Base-by-base conservation (phyloP, 805 yeast species). In the Yarrowia hollandica region DNA sequence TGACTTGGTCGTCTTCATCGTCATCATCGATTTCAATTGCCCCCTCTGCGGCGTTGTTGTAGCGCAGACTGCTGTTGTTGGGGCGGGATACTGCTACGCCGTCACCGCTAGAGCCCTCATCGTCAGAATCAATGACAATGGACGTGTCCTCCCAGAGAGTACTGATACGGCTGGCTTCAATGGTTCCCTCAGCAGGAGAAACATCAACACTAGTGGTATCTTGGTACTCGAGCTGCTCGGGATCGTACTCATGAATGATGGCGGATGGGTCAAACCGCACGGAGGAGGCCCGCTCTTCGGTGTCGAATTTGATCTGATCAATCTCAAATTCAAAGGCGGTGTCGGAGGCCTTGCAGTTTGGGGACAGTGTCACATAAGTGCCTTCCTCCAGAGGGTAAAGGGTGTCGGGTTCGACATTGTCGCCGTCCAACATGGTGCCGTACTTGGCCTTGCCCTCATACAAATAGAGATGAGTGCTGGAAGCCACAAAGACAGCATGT, bases 391-490 rank as follows among this genome's bases (percentile, higher is more conserved):
- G 8, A 23, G 55, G 39, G 15, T 33, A 31, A 3, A 48, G 18
- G 7, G 12, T 23, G 16, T 33, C 19, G 30, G 15, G 55, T 15
- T 15, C 16, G 12, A 33, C 10, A 9, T 15, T 30, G 12, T 22
- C 25, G 16, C 39, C 55, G 25, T 48, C 39, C 31, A 48, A 22
- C 30, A 12, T 11, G 8, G 22, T 33, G 30, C 55, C 55, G 25
- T 48, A 48, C 55, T 48, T 48, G 30, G 55, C 55, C 22, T 48
- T 33, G 30, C 18, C 7, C 8, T 48, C 55, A 8, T 18, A 48
- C 15, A 48, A 3, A n/a, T n/a, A 48, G 21, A 48, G 55, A 28
- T 48, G 30, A 8, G n/a, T 15, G 8, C 33, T 21, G 22, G 39
- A 21, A 22, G 55, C 55, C 12, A 33, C 39, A 33, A 48, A 48